Evolutionary conservation across 1,284 basidiomycete species (phyloP).

Genomic region (Trametes sp.): DNA sequence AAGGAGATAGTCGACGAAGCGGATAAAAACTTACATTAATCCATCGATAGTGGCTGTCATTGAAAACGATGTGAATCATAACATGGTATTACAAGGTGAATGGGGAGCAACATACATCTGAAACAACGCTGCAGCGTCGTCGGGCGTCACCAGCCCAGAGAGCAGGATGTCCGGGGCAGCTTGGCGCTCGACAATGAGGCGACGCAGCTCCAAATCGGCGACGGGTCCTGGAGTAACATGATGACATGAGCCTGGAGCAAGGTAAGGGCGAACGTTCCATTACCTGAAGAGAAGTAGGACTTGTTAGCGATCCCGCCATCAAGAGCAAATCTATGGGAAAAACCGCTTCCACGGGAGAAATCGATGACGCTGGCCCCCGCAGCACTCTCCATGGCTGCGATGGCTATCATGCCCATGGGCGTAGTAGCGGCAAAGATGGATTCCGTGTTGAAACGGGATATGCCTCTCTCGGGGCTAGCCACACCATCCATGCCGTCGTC

Average conservation of each 20-base stretch:
- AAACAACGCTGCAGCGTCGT: slow-evolving; percentile 53
- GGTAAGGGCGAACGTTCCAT: slow-evolving; percentile 1
- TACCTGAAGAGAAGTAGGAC: slow-evolving; percentile 42
- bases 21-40: slow-evolving; percentile 55
- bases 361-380: slow-evolving; percentile 21
- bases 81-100: neutral
- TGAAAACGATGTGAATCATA: slow-evolving; percentile 9
- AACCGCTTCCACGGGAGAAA: slow-evolving; percentile 22
- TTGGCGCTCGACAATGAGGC: slow-evolving; percentile 53
- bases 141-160: slow-evolving; percentile 50
- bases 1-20: slow-evolving; percentile 52
- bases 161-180: slow-evolving; percentile 53
- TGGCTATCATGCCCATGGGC: slow-evolving; percentile 43
- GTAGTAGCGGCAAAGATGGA: slow-evolving; percentile 36
- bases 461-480: slow-evolving; percentile 12
- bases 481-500: slow-evolving; percentile 34
- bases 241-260: neutral
- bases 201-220: slow-evolving; percentile 44
- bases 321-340: slow-evolving; percentile 14
- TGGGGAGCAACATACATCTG: slow-evolving; percentile 48
- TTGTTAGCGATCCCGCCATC: slow-evolving; percentile 40
- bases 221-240: slow-evolving; percentile 43
- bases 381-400: slow-evolving; percentile 37
- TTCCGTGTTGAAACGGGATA: slow-evolving; percentile 16
- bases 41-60: slow-evolving; percentile 45